A percentile compares a stretch with the other conserved stretches of the same genome.
Conservation (phyloP, 2,329 filamentous ascomycete species). For the Neonectria hederae region DNA sequence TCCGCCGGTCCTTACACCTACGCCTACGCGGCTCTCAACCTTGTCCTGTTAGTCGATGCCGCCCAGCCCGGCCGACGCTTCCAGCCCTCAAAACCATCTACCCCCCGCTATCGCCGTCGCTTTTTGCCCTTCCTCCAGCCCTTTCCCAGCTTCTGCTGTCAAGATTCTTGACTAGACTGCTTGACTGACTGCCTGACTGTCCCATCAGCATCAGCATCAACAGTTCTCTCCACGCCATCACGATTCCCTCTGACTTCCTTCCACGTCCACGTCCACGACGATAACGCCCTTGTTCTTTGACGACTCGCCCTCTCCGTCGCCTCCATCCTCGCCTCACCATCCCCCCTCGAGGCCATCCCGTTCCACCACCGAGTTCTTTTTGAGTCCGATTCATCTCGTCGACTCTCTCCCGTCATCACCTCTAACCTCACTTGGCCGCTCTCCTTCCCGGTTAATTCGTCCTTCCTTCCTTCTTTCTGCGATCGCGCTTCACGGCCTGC, state of each 20-base stretch:
- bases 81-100: conserved; percentile 41
- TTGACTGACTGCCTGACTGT: conserved; percentile 33
- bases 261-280: not conserved
- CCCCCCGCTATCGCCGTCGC: conserved; percentile 34
- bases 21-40: conserved; percentile 43
- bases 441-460: conserved; percentile 31
- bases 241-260: conserved; percentile 4
- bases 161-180: conserved; percentile 34
- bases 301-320: not conserved
- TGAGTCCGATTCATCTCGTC: not conserved
- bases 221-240: conserved; percentile 15
- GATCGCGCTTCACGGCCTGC: conserved; percentile 34
- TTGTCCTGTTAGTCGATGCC: conserved; percentile 43
- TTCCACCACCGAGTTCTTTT: not conserved
- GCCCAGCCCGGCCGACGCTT: conserved; percentile 39
- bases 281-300: not conserved
- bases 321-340: not conserved
- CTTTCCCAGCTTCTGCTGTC: conserved; percentile 38
- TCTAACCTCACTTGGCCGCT: conserved; percentile 35
- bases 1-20: conserved; percentile 16
- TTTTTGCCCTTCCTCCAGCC: conserved; percentile 30
- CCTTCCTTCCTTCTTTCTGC: conserved; percentile 18
- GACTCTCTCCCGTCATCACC: conserved; percentile 11
- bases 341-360: too few relatives aligned
- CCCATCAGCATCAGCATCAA: conserved; percentile 38